phyloP scores from a whole-genome alignment of 306 rosid genomes.

The Cicer pinnatifidum region DNA sequence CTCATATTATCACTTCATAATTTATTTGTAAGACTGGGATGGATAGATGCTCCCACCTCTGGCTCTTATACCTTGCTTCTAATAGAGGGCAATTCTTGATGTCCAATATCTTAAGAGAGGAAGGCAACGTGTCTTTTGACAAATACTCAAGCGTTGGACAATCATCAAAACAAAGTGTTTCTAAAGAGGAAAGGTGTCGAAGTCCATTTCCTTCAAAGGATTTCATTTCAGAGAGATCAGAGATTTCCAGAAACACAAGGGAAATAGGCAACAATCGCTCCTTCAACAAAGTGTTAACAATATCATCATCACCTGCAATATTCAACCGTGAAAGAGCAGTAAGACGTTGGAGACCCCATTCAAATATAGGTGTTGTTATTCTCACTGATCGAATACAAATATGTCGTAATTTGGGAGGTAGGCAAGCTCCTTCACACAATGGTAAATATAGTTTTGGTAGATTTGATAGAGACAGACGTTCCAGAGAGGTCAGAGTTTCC shows the following conservation, averaged over 20 bases:
- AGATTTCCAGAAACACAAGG: accelerated
- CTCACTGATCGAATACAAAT: accelerated
- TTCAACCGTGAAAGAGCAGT: accelerated
- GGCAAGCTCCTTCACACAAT: background rate
- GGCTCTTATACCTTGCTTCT: background rate
- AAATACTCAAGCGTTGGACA: background rate
- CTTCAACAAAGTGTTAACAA: background rate
- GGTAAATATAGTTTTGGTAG: background rate
- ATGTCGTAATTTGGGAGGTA: constrained; percentile 10
- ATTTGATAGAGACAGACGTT: accelerated
- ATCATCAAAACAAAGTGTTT: accelerated
- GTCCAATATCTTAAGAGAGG: background rate
- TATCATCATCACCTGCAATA: background rate
- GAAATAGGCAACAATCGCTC: background rate
- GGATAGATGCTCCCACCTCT: background rate
- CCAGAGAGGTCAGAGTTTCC: background rate
- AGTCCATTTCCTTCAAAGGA: background rate
- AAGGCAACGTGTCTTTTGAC: background rate
- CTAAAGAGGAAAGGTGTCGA: constrained; percentile 16
- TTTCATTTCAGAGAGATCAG: background rate
- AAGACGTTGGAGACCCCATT: background rate
- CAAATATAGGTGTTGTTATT: background rate
- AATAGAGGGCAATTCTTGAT: background rate
- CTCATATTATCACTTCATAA: background rate
- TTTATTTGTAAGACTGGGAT: background rate